These are phyloP conservation scores for Copromyces sp. DNA, from an alignment of 495 filamentous ascomycete genomes.

Conservation along the genomic window DNA sequence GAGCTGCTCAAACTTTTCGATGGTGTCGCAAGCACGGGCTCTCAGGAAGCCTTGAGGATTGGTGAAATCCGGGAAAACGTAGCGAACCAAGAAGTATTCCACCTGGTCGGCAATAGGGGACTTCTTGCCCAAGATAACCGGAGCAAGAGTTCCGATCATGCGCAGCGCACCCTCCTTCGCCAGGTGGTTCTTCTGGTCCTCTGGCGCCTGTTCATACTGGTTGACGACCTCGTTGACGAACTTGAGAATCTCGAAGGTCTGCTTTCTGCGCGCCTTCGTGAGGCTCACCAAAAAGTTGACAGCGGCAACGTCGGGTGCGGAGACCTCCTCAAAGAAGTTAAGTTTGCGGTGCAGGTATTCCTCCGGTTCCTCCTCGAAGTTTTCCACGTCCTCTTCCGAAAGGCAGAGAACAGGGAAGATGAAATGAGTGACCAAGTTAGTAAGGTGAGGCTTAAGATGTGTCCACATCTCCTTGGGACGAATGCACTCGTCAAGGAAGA, in stretches of 20 bases:
- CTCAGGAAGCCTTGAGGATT: slow-evolving; percentile 88
- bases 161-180: slow-evolving; percentile 93
- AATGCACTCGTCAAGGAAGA: slow-evolving; percentile 93
- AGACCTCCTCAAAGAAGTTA: slow-evolving; percentile 96
- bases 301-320: slow-evolving; percentile 89
- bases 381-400: slow-evolving; percentile 82
- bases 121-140: slow-evolving; percentile 93
- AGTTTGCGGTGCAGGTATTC: slow-evolving; percentile 95
- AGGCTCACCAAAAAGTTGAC: slow-evolving; percentile 93
- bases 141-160: slow-evolving; percentile 93
- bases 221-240: slow-evolving; percentile 93
- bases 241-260: slow-evolving; percentile 84
- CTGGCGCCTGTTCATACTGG: slow-evolving; percentile 68
- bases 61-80: slow-evolving; percentile 96
- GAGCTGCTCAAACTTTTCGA: slow-evolving; percentile 94
- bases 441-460: slow-evolving; percentile 84
- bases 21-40: slow-evolving; percentile 88
- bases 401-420: slow-evolving; percentile 93
- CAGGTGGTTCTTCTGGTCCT: slow-evolving; percentile 78
- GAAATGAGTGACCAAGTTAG: slow-evolving; percentile 82
- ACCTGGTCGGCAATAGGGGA: slow-evolving; percentile 95
- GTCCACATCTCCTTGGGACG: slow-evolving; percentile 96
- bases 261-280: slow-evolving; percentile 89
- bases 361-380: slow-evolving; percentile 86
- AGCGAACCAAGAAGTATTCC: slow-evolving; percentile 97